A percentile compares a stretch with the other conserved stretches of the same genome.
These are phyloP conservation scores for Arachis stenosperma DNA, from an alignment of 306 rosid genomes.

Conservation along the genomic window DNA sequence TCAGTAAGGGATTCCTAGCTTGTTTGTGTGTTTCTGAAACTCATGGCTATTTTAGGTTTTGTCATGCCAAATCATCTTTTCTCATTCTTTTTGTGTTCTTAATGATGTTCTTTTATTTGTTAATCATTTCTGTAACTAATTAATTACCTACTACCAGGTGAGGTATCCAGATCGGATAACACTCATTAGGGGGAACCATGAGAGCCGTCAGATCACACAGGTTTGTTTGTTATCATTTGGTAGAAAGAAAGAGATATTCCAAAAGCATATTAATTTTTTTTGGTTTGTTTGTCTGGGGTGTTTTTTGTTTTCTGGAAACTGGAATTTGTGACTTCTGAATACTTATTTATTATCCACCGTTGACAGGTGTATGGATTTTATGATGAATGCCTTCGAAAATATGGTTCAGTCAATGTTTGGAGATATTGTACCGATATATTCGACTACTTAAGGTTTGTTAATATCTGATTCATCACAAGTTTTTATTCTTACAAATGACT, in stretches of 20 bases:
- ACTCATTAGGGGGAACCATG: conserved; percentile 98
- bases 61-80: background rate
- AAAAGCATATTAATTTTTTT: background rate
- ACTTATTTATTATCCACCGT: conserved; percentile 44
- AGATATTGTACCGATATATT: conserved; percentile 98
- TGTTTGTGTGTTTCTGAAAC: conserved; percentile 13
- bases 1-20: conserved; percentile 7
- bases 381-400: conserved; percentile 98
- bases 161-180: conserved; percentile 99
- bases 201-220: conserved; percentile 99
- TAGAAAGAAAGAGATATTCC: conserved; percentile 1
- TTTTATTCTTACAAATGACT: conserved; percentile 1
- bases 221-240: conserved; percentile 49
- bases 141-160: conserved; percentile 62
- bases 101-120: conserved; percentile 13
- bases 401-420: conserved; percentile 99
- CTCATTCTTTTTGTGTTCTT: conserved; percentile 9
- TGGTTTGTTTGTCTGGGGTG: background rate
- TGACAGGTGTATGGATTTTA: conserved; percentile 99
- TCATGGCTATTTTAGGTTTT: conserved; percentile 9
- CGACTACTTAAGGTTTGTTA: conserved; percentile 85
- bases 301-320: too few relatives aligned
- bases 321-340: conserved; percentile 27
- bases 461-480: conserved; percentile 30
- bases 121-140: conserved; percentile 34